Evolutionary conservation across 176 grass and related monocot species (phyloP), one percentile per base, ranked within the genome.

Genomic region (Oryza nivara): DNA sequence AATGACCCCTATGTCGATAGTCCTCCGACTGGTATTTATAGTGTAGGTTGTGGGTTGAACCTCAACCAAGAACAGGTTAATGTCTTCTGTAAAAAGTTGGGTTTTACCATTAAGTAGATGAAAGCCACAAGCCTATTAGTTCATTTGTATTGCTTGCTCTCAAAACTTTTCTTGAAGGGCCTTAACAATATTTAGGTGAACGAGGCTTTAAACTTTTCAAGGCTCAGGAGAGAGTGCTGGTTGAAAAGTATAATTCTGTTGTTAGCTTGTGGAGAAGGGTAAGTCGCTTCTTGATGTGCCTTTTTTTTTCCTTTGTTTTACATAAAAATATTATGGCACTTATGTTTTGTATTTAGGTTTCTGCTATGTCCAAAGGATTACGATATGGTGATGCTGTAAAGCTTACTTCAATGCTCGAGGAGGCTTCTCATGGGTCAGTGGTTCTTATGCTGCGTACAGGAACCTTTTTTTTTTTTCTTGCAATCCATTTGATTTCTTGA

Each of bases 221-320:
- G 78, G 77, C 89, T 78, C 82, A 86, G 34, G 93, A 99, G 78
- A 89, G 78, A 43, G 5, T 44, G 7, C 84, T 99, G 89, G 77
- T 99, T 80, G 96, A 99, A 69, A 99, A 99, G 63, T 99, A 99
- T 84, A 98, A 94, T 81, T 56, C 93, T 65, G 80, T 98, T 77
- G 67, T 95, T 69, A 91, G 84, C 80, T 72, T 98, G 81, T 98
- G 96, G 96, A 95, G 91, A 87, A 90, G 93, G 86, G 93, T 97
- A 92, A 88, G 88, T 79, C 43, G 35, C 30, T 85, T 78, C 69
- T 70, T 51, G 17, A 83, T 86, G 11, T 36, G 15, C 71, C 20
- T 32, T 19, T 69, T 70, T 79, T 48, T 7, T 61, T 9, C 68
- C 3, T 71, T 35, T 71, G 25, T 44, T 80, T 61, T 38, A 54